phyloP scores from a whole-genome alignment of 768 basidiomycete genomes.

The Boletales sp. region DNA sequence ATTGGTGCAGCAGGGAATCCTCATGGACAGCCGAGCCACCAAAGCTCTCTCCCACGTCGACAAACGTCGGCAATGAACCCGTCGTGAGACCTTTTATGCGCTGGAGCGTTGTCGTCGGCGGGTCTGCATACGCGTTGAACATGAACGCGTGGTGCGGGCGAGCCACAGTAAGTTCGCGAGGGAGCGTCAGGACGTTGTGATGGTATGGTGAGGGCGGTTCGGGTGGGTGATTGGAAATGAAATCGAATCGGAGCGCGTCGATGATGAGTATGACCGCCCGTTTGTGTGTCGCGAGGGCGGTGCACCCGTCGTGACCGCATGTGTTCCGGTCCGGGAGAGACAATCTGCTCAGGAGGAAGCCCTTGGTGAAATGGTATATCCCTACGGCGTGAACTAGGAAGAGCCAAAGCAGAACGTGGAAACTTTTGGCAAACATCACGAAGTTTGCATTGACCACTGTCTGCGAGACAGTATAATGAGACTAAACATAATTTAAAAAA shows the following conservation, averaged over 20 bases:
- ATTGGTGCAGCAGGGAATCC: conserved; percentile 82
- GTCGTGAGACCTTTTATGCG: conserved; percentile 94
- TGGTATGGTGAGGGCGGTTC: conserved; percentile 62
- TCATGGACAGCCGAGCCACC: conserved; percentile 82
- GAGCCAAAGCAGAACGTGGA: conserved; percentile 50
- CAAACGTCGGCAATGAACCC: conserved; percentile 91
- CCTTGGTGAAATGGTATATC: conserved; percentile 86
- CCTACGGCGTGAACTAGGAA: conserved; percentile 68
- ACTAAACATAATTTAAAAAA: no score
- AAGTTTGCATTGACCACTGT: conserved; percentile 5
- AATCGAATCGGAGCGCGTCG: conserved; percentile 93
- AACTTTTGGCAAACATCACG: conserved; percentile 16
- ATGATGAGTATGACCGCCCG: conserved; percentile 85
- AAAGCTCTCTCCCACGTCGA: conserved; percentile 92
- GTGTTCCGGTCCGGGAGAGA: conserved; percentile 28
- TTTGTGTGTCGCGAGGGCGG: conserved; percentile 56
- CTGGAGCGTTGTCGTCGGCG: conserved; percentile 93
- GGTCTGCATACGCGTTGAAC: conserved; percentile 88
- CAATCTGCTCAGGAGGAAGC: conserved; percentile 81
- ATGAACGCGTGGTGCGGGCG: conserved; percentile 76
- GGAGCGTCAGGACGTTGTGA: conserved; percentile 80
- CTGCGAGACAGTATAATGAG: background rate
- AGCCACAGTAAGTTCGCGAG: conserved; percentile 59
- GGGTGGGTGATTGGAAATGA: conserved; percentile 66
- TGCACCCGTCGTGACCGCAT: conserved; percentile 53